Evolutionary conservation across 768 basidiomycete genomes (phyloP).

Genomic region (Antrodiella citrinella): DNA sequence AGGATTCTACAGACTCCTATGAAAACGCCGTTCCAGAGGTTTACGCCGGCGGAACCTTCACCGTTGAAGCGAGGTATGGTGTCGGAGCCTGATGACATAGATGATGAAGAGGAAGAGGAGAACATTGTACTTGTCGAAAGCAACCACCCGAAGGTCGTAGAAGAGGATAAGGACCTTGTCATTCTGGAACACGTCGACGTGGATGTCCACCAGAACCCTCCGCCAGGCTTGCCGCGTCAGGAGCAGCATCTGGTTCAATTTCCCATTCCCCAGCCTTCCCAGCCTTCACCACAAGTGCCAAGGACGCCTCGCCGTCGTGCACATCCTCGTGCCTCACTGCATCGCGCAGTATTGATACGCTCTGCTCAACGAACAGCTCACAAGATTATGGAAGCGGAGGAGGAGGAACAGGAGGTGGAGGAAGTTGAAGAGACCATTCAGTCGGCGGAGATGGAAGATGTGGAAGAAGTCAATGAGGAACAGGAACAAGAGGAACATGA

Average conservation of each 20-base stretch:
- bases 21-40: conserved; percentile 23
- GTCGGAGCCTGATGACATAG: conserved; percentile 36
- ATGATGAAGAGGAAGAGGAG: conserved; percentile 34
- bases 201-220: conserved; percentile 10
- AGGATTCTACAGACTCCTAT: conserved; percentile 54
- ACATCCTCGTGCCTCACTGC: conserved; percentile 39
- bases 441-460: conserved; percentile 8
- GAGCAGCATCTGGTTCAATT: background rate
- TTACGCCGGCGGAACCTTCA: conserved; percentile 5
- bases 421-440: conserved; percentile 35
- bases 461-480: conserved; percentile 10
- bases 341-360: conserved; percentile 62
- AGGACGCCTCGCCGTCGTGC: conserved; percentile 21
- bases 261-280: conserved; percentile 8
- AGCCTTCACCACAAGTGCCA: conserved; percentile 6
- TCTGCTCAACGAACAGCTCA: conserved; percentile 57
- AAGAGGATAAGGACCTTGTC: conserved; percentile 59
- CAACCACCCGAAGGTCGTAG: conserved; percentile 56
- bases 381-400: conserved; percentile 40
- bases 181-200: conserved; percentile 62
- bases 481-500: conserved; percentile 24
- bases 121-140: conserved; percentile 54
- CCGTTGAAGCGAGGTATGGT: conserved; percentile 14
- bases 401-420: conserved; percentile 42
- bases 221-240: background rate